A percentile compares a stretch with the other conserved stretches of the same genome.
Evolutionary conservation across 371 early-diverging fungal genomes (phyloP).

Genomic region (Actinomortierella wolfii): DNA sequence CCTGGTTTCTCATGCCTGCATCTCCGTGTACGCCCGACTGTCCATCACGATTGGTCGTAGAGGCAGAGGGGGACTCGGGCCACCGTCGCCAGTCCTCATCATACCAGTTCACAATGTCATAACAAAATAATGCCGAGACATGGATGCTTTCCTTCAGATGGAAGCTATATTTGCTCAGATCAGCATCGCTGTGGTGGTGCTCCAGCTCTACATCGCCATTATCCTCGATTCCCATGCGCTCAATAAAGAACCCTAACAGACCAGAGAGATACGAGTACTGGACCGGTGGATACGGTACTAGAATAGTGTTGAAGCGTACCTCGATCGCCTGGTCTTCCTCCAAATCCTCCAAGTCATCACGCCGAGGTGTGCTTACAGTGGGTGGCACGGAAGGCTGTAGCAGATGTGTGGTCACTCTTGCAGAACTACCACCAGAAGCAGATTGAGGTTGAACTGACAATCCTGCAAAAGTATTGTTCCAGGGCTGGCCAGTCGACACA

Average conservation of each 20-base stretch:
- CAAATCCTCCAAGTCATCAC: constrained; percentile 6
- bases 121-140: constrained; percentile 54
- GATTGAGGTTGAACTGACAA: constrained; percentile 23
- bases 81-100: constrained; percentile 58
- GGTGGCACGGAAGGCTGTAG: too few relatives aligned
- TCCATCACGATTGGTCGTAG: neutral
- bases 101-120: constrained; percentile 57
- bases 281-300: constrained; percentile 37
- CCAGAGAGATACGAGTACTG: constrained; percentile 29
- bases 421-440: too few relatives aligned
- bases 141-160: constrained; percentile 22
- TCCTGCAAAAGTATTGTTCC: constrained; percentile 51
- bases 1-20: neutral
- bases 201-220: neutral
- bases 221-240: constrained; percentile 35
- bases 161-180: too few relatives aligned
- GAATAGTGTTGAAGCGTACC: constrained; percentile 31
- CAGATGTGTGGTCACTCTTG: too few relatives aligned
- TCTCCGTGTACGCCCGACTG: neutral
- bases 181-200: constrained; percentile 7
- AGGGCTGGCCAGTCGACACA: constrained; percentile 73
- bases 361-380: too few relatives aligned
- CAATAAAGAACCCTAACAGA: constrained; percentile 30
- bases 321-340: constrained; percentile 18
- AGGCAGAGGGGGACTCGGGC: constrained; percentile 19